Evolutionary conservation across 345 rosid species (phyloP).

Genomic region (Ceriops decandra): DNA sequence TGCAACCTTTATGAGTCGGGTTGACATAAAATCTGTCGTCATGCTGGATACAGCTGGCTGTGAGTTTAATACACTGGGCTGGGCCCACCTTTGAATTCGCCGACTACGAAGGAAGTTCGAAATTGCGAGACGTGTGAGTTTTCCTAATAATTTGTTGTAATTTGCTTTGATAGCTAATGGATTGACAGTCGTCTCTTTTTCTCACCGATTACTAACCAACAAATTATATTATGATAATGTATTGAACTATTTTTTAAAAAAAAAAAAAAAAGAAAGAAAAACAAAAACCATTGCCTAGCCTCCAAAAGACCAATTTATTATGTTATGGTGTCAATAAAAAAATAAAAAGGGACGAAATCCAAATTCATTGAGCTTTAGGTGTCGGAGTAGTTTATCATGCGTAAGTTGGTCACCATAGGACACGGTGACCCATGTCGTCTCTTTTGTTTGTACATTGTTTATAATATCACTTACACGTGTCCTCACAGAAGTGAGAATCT

Average conservation of each 20-base stretch:
- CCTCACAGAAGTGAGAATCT: neutral
- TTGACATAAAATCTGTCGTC: too few species aligned
- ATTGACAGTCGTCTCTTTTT: too few species aligned
- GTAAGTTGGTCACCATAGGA: constrained; percentile 1
- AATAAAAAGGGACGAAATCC: neutral
- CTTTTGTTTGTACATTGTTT: neutral
- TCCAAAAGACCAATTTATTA: neutral
- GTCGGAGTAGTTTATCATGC: neutral
- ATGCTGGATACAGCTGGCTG: too few species aligned
- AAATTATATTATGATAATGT: neutral
- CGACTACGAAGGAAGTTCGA: too few species aligned
- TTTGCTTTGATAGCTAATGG: too few species aligned
- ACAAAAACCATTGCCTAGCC: constrained; percentile 7
- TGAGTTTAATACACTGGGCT: too few species aligned
- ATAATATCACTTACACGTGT: constrained; percentile 11
- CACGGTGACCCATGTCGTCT: constrained; percentile 36
- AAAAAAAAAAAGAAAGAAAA: neutral
- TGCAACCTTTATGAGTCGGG: too few species aligned
- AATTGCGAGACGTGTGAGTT: too few species aligned
- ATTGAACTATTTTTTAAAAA: neutral
- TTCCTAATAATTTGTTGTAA: too few species aligned
- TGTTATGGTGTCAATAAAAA: neutral
- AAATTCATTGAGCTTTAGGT: neutral
- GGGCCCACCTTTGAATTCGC: too few species aligned
- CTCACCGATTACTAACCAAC: too few species aligned